phyloP scores from a whole-genome alignment of 306 rosid genomes.

The Prunus fruticosa region DNA sequence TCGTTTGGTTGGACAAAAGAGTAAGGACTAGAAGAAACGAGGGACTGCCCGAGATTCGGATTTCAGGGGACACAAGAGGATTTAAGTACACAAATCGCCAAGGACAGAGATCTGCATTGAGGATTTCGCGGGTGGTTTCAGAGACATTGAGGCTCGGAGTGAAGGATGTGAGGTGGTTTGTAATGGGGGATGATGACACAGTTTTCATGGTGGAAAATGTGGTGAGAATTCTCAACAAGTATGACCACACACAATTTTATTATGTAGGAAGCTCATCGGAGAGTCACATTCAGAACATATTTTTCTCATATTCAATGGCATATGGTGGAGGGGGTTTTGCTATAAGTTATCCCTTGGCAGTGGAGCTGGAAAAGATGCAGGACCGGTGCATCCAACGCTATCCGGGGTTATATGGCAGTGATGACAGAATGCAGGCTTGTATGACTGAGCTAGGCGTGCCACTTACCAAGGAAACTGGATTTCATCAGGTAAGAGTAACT shows the following conservation, averaged over 20 bases:
- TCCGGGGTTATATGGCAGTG: constrained; percentile 85
- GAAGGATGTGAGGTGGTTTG: constrained; percentile 89
- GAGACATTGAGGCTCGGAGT: constrained; percentile 81
- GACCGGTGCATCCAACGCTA: constrained; percentile 81
- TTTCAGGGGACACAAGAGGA: constrained; percentile 51
- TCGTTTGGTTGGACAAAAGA: constrained; percentile 70
- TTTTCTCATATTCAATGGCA: constrained; percentile 87
- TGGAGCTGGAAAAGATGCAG: constrained; percentile 75
- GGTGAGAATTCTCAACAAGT: constrained; percentile 59
- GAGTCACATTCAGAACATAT: constrained; percentile 82
- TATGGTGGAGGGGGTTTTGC: constrained; percentile 97
- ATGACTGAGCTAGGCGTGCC: constrained; percentile 96
- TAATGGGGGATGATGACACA: constrained; percentile 94
- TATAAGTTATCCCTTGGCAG: constrained; percentile 80
- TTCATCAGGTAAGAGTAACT: constrained; percentile 68
- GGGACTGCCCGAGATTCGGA: constrained; percentile 64
- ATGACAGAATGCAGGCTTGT: constrained; percentile 91
- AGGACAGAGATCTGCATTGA: constrained; percentile 75
- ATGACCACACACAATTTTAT: constrained; percentile 72
- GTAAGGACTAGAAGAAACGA: constrained; percentile 36
- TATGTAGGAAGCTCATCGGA: constrained; percentile 87
- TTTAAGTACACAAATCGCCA: constrained; percentile 64
- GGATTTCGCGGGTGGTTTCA: constrained; percentile 80
- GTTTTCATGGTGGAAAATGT: constrained; percentile 75
- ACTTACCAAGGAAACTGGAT: constrained; percentile 78